Conservation (phyloP, 1,284 basidiomycete genomes). For the Rhodotorula sp. region DNA sequence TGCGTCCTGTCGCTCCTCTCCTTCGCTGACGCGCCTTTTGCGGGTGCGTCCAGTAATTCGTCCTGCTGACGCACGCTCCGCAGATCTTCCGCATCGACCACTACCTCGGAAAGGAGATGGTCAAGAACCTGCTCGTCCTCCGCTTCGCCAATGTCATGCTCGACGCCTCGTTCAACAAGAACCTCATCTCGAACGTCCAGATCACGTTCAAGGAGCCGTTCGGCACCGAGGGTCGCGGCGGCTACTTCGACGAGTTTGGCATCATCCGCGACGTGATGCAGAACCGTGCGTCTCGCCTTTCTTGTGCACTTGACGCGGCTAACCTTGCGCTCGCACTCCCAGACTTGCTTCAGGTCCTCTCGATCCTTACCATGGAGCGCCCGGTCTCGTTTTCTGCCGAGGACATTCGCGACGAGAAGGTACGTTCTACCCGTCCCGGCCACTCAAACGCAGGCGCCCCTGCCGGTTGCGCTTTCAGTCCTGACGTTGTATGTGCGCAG, state of each 20-base stretch:
- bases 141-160: conserved; percentile 91
- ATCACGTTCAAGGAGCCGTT: conserved; percentile 99
- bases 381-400: conserved; percentile 95
- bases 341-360: conserved; percentile 92
- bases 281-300: conserved; percentile 71
- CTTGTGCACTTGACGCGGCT: background rate
- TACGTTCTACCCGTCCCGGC: conserved; percentile 47
- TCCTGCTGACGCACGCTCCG: background rate
- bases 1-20: conserved; percentile 13
- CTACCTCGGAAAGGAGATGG: conserved; percentile 98
- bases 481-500: conserved; percentile 53
- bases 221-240: conserved; percentile 93
- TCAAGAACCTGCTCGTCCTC: conserved; percentile 92
- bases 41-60: background rate
- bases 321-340: background rate
- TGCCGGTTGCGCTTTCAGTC: background rate
- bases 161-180: conserved; percentile 86
- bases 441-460: conserved; percentile 11
- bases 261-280: conserved; percentile 95
- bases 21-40: background rate
- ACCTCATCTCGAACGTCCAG: conserved; percentile 90
- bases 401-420: conserved; percentile 97
- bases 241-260: conserved; percentile 98
- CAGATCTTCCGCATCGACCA: conserved; percentile 94
- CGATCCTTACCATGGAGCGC: conserved; percentile 90